Evolutionary conservation across 768 basidiomycete species (phyloP).

Genomic region (Lactifluus subvellereus): DNA sequence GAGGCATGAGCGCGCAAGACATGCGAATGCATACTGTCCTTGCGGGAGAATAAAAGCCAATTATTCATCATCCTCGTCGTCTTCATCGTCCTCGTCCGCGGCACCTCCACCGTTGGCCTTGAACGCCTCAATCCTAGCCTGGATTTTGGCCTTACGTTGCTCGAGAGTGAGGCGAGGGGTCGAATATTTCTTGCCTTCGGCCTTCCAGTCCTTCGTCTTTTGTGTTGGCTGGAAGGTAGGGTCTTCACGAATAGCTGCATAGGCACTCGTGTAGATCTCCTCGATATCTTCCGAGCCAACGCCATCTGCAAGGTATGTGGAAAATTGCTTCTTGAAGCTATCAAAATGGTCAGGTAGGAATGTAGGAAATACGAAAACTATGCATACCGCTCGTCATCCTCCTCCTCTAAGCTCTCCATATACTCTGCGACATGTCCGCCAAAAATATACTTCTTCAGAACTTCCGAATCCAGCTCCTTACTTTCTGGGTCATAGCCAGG

Average conservation of each 20-base stretch:
- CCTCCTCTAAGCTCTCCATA: conserved; percentile 99
- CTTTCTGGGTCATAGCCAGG: conserved; percentile 92
- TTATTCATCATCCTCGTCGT: conserved; percentile 46
- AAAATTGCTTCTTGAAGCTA: conserved; percentile 97
- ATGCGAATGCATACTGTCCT: not conserved
- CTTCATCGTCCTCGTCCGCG: conserved; percentile 45
- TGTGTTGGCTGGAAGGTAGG: conserved; percentile 86
- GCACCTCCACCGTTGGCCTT: conserved; percentile 50
- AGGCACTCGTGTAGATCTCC: conserved; percentile 89
- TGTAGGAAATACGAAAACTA: not conserved
- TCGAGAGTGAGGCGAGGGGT: conserved; percentile 62
- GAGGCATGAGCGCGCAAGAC: not conserved
- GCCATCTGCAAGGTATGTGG: conserved; percentile 91
- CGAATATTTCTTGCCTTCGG: conserved; percentile 72
- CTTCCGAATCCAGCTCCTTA: conserved; percentile 91
- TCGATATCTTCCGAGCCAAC: conserved; percentile 96
- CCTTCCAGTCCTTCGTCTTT: conserved; percentile 88
- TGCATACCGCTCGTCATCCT: conserved; percentile 90
- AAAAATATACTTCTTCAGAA: conserved; percentile 94
- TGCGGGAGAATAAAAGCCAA: not conserved
- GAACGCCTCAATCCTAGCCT: conserved; percentile 88
- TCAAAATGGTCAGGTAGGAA: conserved; percentile 13
- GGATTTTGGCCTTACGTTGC: conserved; percentile 75
- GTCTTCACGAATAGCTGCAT: conserved; percentile 94
- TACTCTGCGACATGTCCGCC: conserved; percentile 99